A percentile compares a stretch with the other conserved stretches of the same genome.
Conservation (phyloP, 2,329 filamentous ascomycete genomes). For the Aotearoamyces nothofagi region DNA sequence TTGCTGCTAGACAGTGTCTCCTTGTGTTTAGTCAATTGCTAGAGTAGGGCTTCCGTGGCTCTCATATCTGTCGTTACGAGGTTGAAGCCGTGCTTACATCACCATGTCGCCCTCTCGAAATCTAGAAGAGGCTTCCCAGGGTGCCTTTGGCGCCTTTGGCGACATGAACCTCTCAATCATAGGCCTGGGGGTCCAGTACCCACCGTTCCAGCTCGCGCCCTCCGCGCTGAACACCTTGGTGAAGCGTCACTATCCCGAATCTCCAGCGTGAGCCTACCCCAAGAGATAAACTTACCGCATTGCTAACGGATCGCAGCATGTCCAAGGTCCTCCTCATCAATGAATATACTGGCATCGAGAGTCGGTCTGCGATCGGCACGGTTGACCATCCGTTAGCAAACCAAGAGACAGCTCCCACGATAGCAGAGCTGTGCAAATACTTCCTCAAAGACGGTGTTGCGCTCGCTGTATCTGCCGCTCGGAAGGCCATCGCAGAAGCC, state of each 20-base stretch:
- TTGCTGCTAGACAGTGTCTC: no score
- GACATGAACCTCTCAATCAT: slow-evolving; percentile 44
- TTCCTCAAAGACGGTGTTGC: slow-evolving; percentile 43
- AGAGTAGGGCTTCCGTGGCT: no score
- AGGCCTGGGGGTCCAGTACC: slow-evolving; percentile 44
- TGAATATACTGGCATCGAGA: slow-evolving; percentile 47
- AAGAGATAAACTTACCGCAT: no score
- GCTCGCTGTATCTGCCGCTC: slow-evolving; percentile 36
- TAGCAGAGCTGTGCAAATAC: slow-evolving; percentile 35
- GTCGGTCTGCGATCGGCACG: slow-evolving; percentile 44
- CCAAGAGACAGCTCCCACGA: slow-evolving; percentile 33
- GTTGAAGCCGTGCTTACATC: no score
- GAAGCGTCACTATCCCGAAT: slow-evolving; percentile 41
- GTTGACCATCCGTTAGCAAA: slow-evolving; percentile 48
- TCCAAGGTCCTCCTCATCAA: slow-evolving; percentile 48
- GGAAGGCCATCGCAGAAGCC: slow-evolving; percentile 39
- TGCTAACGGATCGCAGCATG: slow-evolving; percentile 33
- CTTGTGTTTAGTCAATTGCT: no score
- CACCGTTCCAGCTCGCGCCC: slow-evolving; percentile 35
- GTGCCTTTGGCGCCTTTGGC: slow-evolving; percentile 14
- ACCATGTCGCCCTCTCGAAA: slow-evolving; percentile 6
- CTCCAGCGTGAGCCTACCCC: slow-evolving; percentile 40
- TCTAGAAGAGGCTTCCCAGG: slow-evolving; percentile 3
- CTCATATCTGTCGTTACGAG: no score
- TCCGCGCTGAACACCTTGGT: slow-evolving; percentile 35